Evolutionary conservation across 1,139 yeast genomes (phyloP).

Genomic region (Martiniozyma asiatica): DNA sequence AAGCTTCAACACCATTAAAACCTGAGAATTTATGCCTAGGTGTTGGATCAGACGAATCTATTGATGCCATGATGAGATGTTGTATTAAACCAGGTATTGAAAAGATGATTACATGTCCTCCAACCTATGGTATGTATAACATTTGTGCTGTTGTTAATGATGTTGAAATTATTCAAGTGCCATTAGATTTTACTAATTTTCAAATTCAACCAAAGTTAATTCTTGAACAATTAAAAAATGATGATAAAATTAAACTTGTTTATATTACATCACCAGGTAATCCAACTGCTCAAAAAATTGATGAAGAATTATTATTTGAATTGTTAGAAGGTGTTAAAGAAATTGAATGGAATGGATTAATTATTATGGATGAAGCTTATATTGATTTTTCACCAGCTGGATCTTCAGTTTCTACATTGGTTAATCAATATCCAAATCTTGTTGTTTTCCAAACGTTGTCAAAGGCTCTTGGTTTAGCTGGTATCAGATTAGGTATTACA

Average conservation of each 20-base stretch:
- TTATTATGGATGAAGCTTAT: slow-evolving; percentile 91
- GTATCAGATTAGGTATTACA: slow-evolving; percentile 79
- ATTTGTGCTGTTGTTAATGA: slow-evolving; percentile 88
- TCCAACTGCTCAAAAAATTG: slow-evolving; percentile 70
- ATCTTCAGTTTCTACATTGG: slow-evolving; percentile 69
- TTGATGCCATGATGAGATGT: slow-evolving; percentile 79
- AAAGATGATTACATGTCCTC: slow-evolving; percentile 79
- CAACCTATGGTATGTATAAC: slow-evolving; percentile 94
- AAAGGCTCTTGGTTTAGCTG: slow-evolving; percentile 93
- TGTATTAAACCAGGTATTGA: slow-evolving; percentile 75
- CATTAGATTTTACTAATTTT: slow-evolving; percentile 49
- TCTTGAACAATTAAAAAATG: slow-evolving; percentile 37
- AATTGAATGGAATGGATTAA: slow-evolving; percentile 57
- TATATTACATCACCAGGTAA: slow-evolving; percentile 98
- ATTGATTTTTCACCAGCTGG: slow-evolving; percentile 67
- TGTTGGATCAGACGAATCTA: slow-evolving; percentile 95
- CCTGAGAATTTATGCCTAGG: slow-evolving; percentile 79
- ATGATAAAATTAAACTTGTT: slow-evolving; percentile 54
- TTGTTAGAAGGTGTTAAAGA: slow-evolving; percentile 34
- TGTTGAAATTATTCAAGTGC: slow-evolving; percentile 62
- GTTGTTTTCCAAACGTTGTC: slow-evolving; percentile 88
- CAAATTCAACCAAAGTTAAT: slow-evolving; percentile 55
- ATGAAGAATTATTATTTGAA: slow-evolving; percentile 34
- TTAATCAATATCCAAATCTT: slow-evolving; percentile 68
- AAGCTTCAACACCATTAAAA: slow-evolving; percentile 25